A percentile compares a stretch with the other conserved stretches of the same genome.
Conservation (phyloP, 805 yeast species). For the Henningerozyma blattae region DNA sequence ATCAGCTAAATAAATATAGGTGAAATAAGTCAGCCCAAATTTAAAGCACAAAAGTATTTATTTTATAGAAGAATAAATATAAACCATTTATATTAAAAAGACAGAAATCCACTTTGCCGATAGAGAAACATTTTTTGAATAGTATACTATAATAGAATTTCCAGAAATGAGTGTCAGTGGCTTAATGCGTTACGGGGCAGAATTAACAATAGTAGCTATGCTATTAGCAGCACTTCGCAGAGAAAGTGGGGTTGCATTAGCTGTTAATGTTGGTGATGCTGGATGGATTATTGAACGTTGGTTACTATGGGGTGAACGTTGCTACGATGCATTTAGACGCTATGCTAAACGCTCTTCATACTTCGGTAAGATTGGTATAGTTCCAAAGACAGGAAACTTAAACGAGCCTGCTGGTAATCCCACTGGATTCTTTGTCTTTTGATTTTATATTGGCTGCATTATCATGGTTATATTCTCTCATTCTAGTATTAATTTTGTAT, state of each 20-base stretch:
- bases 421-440: no score
- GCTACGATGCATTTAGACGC: no score
- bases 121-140: neutral
- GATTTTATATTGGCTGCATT: no score
- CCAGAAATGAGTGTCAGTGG: conserved; percentile 8
- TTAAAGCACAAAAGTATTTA: neutral
- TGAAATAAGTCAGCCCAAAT: neutral
- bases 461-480: no score
- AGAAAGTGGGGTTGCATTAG: conserved; percentile 57
- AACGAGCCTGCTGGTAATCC: no score
- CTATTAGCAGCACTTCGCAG: conserved; percentile 77
- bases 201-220: conserved; percentile 67
- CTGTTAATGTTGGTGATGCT: conserved; percentile 25
- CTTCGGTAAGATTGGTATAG: no score
- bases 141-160: neutral
- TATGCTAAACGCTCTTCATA: no score
- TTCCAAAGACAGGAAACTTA: no score
- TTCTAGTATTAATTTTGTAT: no score
- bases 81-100: neutral
- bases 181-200: conserved; percentile 56
- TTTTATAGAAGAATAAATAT: neutral
- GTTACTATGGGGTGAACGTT: conserved; percentile 47
- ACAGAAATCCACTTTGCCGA: neutral
- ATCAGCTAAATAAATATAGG: neutral
- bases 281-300: conserved; percentile 40